A percentile compares a stretch with the other conserved stretches of the same genome.
Evolutionary conservation across 2,329 filamentous ascomycete species (phyloP).

Genomic region (Colletotrichum limetticola): DNA sequence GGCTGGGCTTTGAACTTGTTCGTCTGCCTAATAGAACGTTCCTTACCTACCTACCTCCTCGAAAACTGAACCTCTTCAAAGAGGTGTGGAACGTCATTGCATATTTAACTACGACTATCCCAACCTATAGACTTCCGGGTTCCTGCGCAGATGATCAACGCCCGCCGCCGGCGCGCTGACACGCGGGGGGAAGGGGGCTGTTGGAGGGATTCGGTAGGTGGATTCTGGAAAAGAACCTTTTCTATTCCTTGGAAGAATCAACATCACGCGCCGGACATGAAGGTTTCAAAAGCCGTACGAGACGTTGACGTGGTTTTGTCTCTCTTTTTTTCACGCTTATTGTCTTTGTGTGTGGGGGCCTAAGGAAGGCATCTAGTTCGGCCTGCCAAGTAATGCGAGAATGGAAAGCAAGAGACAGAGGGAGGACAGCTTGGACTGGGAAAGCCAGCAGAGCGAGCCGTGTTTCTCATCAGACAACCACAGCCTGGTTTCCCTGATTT

Average conservation of each 20-base stretch:
- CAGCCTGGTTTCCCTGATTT: neutral
- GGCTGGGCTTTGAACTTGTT: neutral
- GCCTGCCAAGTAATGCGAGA: neutral
- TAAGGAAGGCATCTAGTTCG: neutral
- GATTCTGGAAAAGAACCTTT: neutral
- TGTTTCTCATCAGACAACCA: neutral
- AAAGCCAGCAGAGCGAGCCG: no score
- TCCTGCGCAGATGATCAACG: constrained; percentile 46
- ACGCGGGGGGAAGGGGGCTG: neutral
- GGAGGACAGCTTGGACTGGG: neutral
- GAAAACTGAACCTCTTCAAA: neutral
- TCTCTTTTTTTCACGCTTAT: neutral
- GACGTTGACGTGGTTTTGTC: constrained; percentile 13
- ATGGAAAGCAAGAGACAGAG: neutral
- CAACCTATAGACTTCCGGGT: constrained; percentile 38
- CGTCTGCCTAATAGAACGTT: neutral
- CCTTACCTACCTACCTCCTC: neutral
- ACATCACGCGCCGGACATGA: constrained; percentile 25
- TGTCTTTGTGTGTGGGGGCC: neutral
- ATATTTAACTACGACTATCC: neutral
- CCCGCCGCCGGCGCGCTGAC: constrained; percentile 16
- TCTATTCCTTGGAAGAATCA: neutral
- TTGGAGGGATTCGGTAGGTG: neutral
- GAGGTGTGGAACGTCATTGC: constrained; percentile 25
- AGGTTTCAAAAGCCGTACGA: neutral